Evolutionary conservation across 2,329 filamentous ascomycete species (phyloP).

Genomic region (Colletotrichum sp.): DNA sequence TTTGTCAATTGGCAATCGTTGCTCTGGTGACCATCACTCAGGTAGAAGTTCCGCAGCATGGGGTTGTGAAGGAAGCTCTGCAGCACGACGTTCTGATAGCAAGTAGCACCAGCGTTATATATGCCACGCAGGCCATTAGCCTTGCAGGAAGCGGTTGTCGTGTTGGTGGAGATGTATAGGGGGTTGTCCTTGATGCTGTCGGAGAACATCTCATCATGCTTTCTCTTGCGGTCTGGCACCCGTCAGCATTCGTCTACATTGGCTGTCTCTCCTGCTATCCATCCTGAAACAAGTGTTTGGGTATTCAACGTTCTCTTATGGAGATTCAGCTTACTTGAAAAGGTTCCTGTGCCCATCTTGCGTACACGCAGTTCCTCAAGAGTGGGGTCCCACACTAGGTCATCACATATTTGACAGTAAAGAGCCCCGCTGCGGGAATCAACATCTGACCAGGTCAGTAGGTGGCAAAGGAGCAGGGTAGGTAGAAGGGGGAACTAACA

Average conservation of each 20-base stretch:
- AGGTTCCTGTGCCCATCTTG: slow-evolving; percentile 71
- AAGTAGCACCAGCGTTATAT: slow-evolving; percentile 98
- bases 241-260: background rate
- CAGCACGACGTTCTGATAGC: slow-evolving; percentile 96
- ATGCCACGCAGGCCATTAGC: slow-evolving; percentile 89
- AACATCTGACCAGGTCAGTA: slow-evolving; percentile 62
- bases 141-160: slow-evolving; percentile 79
- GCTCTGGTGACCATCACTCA: slow-evolving; percentile 86
- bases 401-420: slow-evolving; percentile 83
- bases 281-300: background rate
- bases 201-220: slow-evolving; percentile 73
- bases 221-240: slow-evolving; percentile 71
- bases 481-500: slow-evolving; percentile 56
- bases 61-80: slow-evolving; percentile 95
- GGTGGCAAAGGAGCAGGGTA: background rate
- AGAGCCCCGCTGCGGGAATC: slow-evolving; percentile 78
- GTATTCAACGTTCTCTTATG: background rate
- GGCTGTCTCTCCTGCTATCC: background rate
- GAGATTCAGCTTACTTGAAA: slow-evolving; percentile 57
- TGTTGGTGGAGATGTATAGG: slow-evolving; percentile 78
- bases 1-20: slow-evolving; percentile 71
- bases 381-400: slow-evolving; percentile 83
- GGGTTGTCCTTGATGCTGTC: slow-evolving; percentile 74
- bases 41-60: slow-evolving; percentile 87
- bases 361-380: slow-evolving; percentile 76